Conservation (phyloP, 257 asterid genomes). For the Marsdenia floribunda region DNA sequence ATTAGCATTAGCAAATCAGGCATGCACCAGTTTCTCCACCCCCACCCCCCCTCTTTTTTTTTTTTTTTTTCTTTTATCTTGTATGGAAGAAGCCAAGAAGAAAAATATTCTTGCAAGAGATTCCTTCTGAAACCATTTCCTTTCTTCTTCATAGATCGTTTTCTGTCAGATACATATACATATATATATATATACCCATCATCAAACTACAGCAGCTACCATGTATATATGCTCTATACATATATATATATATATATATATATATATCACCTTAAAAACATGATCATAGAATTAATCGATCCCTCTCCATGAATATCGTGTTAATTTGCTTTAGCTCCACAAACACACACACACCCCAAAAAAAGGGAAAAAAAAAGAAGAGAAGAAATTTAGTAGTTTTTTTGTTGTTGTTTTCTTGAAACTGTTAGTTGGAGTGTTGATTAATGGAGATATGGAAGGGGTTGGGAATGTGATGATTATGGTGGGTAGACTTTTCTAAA, state of each 20-base stretch:
- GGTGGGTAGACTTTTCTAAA: background rate
- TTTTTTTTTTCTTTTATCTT: background rate
- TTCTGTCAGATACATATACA: slow-evolving; percentile 9
- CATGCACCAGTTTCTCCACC: slow-evolving; percentile 6
- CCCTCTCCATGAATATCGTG: no score
- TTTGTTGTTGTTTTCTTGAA: background rate
- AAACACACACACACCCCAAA: no score
- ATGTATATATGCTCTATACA: background rate
- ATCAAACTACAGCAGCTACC: background rate
- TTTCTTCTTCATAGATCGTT: slow-evolving; percentile 16
- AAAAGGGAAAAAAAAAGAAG: no score
- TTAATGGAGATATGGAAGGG: no score
- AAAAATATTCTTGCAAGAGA: slow-evolving; percentile 7
- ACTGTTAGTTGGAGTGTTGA: background rate
- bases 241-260: no score
- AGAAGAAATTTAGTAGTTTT: no score
- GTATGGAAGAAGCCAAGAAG: slow-evolving; percentile 2
- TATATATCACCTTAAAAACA: no score
- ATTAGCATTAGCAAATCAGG: slow-evolving; percentile 8
- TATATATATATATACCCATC: background rate
- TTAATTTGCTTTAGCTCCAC: no score
- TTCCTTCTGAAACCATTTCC: slow-evolving; percentile 5
- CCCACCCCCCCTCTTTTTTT: no score
- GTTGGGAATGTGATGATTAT: background rate
- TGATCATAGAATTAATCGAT: no score